These are phyloP conservation scores for Auricularia sp. DNA, from an alignment of 768 basidiomycete genomes.

Conservation along the genomic window DNA sequence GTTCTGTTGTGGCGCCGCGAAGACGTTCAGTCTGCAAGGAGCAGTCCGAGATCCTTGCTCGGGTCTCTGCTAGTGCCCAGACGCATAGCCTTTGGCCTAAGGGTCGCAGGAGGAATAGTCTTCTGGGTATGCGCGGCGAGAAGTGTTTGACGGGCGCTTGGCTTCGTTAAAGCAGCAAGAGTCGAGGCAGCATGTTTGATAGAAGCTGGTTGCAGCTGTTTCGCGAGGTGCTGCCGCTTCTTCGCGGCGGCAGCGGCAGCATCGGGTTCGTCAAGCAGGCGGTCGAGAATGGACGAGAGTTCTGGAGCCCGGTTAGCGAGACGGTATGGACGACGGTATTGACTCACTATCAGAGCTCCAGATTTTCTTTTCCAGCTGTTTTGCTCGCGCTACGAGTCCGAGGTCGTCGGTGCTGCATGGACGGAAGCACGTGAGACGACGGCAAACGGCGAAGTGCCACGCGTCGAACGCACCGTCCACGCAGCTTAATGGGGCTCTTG, in stretches of 20 bases:
- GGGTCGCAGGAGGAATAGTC: not conserved
- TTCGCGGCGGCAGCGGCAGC: not conserved
- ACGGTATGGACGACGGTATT: not conserved
- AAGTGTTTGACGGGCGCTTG: slow-evolving; percentile 22
- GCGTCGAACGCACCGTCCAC: slow-evolving; percentile 38
- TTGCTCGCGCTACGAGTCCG: slow-evolving; percentile 56
- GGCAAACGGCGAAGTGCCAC: not conserved
- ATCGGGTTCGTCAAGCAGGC: not conserved
- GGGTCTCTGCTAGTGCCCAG: slow-evolving; percentile 10
- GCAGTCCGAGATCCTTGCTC: slow-evolving; percentile 24
- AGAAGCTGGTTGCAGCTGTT: not conserved
- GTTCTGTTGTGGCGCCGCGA: slow-evolving; percentile 77
- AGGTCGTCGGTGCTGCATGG: slow-evolving; percentile 15
- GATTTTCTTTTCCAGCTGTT: slow-evolving; percentile 69
- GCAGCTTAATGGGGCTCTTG: slow-evolving; percentile 59
- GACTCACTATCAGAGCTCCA: slow-evolving; percentile 54
- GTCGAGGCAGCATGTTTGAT: not conserved
- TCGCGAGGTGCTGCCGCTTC: not conserved
- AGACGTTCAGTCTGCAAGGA: slow-evolving; percentile 68
- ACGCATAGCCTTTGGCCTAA: slow-evolving; percentile 5
- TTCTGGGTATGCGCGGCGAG: too few relatives aligned
- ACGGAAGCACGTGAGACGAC: not conserved
- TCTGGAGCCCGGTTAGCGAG: slow-evolving; percentile 17
- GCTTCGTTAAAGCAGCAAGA: slow-evolving; percentile 20
- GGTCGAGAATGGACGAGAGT: slow-evolving; percentile 22